Evolutionary conservation across 129 eudicot genomes (phyloP).

Genomic region (Ambrosia artemisiifolia): DNA sequence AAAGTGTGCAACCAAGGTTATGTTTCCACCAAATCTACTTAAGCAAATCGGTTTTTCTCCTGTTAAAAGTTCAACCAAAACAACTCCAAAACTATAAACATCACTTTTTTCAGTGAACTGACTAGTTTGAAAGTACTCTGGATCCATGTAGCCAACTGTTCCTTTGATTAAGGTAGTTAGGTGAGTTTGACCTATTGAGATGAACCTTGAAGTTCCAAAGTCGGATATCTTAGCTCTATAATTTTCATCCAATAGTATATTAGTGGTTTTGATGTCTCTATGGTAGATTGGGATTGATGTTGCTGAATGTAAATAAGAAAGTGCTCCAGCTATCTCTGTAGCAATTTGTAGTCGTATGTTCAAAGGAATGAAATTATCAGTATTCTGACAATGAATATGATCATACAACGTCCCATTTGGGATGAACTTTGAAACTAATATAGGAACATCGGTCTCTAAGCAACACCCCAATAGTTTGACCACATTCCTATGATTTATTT

Average conservation of each 20-base stretch:
- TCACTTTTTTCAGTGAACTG: neutral
- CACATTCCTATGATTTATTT: neutral
- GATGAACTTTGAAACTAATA: constrained; percentile 32
- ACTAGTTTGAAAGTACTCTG: constrained; percentile 28
- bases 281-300: constrained; percentile 33
- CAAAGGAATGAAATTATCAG: constrained; percentile 14
- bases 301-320: constrained; percentile 36
- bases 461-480: too few relatives aligned
- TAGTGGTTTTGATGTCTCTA: constrained; percentile 18
- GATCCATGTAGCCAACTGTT: constrained; percentile 39
- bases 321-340: constrained; percentile 30
- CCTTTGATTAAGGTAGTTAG: constrained; percentile 35
- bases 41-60: constrained; percentile 22
- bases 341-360: constrained; percentile 34
- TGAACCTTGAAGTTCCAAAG: constrained; percentile 36
- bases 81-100: neutral
- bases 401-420: constrained; percentile 27
- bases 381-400: constrained; percentile 11
- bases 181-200: constrained; percentile 33
- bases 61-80: constrained; percentile 5
- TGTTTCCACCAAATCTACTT: constrained; percentile 13
- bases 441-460: constrained; percentile 34
- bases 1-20: constrained; percentile 28
- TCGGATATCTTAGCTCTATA: constrained; percentile 38
- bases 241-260: neutral